Conservation (phyloP, 805 yeast species). For the Starmerella lactis-condensi region DNA sequence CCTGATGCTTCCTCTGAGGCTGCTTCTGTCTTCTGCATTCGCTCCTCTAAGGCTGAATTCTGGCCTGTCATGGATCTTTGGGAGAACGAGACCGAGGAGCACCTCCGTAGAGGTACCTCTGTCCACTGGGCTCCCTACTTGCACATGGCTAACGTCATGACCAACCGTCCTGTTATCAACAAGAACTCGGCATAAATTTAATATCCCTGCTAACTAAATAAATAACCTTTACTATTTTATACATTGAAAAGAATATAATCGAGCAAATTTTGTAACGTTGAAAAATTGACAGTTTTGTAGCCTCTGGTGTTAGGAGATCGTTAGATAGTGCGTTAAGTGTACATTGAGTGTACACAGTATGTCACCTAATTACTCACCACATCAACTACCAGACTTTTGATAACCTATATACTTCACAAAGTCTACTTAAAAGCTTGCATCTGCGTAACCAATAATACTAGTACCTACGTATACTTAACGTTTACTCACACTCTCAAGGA, state of each 20-base stretch:
- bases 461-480: too few relatives aligned
- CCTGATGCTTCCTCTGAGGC: slow-evolving; percentile 11
- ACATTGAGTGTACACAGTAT: too few relatives aligned
- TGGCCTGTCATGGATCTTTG: slow-evolving; percentile 57
- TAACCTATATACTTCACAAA: too few relatives aligned
- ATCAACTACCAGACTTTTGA: too few relatives aligned
- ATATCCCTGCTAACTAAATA: slow-evolving; percentile 1
- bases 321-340: too few relatives aligned
- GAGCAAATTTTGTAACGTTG: background rate
- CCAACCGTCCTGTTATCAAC: slow-evolving; percentile 23
- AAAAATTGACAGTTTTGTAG: too few relatives aligned
- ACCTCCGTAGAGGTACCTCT: slow-evolving; percentile 68
- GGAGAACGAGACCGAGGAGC: slow-evolving; percentile 70
- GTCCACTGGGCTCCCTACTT: slow-evolving; percentile 68
- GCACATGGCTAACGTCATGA: slow-evolving; percentile 67
- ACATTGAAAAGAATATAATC: background rate
- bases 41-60: slow-evolving; percentile 57
- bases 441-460: too few relatives aligned
- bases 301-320: too few relatives aligned
- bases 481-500: too few relatives aligned
- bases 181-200: background rate
- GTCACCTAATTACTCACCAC: too few relatives aligned
- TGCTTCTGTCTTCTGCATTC: slow-evolving; percentile 64
- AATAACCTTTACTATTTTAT: background rate
- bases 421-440: too few relatives aligned